Conservation (phyloP, 2,329 filamentous ascomycete genomes). For the Daldinia sp. region DNA sequence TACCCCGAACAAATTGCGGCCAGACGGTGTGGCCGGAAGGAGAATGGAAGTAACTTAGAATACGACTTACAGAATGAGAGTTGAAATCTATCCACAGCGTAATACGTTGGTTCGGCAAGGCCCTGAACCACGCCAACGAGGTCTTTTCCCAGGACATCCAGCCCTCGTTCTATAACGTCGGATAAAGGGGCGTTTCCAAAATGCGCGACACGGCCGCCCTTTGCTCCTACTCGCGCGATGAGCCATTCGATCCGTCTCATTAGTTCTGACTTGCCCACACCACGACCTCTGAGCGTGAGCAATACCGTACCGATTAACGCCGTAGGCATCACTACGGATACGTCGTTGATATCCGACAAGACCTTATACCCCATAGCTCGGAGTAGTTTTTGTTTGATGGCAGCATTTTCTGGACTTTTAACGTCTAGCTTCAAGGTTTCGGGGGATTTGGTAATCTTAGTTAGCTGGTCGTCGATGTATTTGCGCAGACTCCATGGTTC, state of each 20-base stretch:
- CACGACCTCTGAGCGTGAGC: slow-evolving; percentile 87
- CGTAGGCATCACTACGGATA: slow-evolving; percentile 98
- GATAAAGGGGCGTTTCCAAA: slow-evolving; percentile 83
- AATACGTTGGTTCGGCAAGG: slow-evolving; percentile 90
- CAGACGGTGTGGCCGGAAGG: no score
- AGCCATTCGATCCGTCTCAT: slow-evolving; percentile 92
- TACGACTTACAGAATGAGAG: slow-evolving; percentile 75
- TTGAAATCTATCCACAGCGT: slow-evolving; percentile 94
- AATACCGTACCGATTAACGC: slow-evolving; percentile 94
- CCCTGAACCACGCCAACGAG: slow-evolving; percentile 82
- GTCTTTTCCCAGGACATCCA: slow-evolving; percentile 90
- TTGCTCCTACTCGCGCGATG: slow-evolving; percentile 78
- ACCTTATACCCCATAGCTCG: slow-evolving; percentile 92
- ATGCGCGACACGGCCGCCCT: slow-evolving; percentile 92
- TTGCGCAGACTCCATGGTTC: slow-evolving; percentile 90
- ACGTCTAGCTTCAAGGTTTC: slow-evolving; percentile 56
- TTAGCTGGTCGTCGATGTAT: slow-evolving; percentile 81
- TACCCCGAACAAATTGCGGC: background rate
- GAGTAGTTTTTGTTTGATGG: slow-evolving; percentile 75
- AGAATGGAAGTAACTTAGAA: background rate
- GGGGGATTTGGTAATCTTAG: slow-evolving; percentile 62
- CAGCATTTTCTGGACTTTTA: slow-evolving; percentile 57
- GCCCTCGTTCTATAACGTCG: slow-evolving; percentile 84
- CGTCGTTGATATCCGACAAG: slow-evolving; percentile 91
- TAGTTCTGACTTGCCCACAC: slow-evolving; percentile 87